Conservation (phyloP, 306 rosid species). For the Corylus avellana region DNA sequence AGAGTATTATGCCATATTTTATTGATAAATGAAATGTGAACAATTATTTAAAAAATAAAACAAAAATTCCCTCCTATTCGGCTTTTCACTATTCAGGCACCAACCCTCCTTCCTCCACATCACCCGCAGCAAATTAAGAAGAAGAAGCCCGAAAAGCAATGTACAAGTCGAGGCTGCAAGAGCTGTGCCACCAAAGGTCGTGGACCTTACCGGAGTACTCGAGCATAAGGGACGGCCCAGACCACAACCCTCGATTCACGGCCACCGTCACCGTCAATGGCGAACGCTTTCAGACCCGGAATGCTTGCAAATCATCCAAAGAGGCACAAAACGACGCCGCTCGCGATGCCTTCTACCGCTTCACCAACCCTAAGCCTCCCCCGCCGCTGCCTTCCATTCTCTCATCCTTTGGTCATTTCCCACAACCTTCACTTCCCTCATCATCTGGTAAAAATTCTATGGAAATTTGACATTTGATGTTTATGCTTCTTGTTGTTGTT, state of each 20-base stretch:
- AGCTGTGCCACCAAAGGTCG: conserved; percentile 44
- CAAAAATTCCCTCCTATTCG: no score
- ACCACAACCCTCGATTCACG: conserved; percentile 47
- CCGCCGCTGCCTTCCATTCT: not conserved
- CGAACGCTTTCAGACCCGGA: conserved; percentile 1
- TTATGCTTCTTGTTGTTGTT: no score
- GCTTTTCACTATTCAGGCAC: not conserved
- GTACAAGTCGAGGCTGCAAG: conserved; percentile 64
- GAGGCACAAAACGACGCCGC: conserved; percentile 67
- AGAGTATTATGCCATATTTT: no score
- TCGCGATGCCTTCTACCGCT: conserved; percentile 49
- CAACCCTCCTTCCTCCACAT: not conserved
- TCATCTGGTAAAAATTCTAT: conserved; percentile 13
- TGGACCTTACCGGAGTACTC: conserved; percentile 51
- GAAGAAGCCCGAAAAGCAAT: conserved; percentile 18
- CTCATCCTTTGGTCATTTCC: conserved; percentile 7
- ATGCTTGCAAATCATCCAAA: conserved; percentile 28
- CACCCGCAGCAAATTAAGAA: no score
- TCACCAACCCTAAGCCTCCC: conserved; percentile 22
- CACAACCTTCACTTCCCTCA: conserved; percentile 23
- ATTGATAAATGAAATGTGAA: no score
- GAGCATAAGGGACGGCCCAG: conserved; percentile 38
- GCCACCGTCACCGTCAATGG: conserved; percentile 42
- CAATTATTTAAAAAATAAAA: no score
- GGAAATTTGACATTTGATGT: not conserved